Conservation (phyloP, 805 yeast genomes). For the Candida dendrica region DNA sequence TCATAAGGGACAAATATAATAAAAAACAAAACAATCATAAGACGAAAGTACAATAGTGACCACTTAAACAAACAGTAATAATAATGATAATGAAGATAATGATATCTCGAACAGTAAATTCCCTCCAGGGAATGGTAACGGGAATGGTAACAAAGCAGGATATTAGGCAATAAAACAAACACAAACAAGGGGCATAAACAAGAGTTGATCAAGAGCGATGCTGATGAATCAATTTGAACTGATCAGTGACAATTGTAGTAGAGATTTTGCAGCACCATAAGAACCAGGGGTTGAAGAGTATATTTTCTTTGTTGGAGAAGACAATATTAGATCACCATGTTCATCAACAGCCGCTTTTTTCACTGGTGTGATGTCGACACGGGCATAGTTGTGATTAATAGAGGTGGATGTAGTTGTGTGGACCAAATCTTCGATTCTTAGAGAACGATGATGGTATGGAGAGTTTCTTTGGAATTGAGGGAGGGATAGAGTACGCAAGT, state of each 20-base stretch:
- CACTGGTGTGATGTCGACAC: conserved; percentile 16
- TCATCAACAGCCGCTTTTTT: conserved; percentile 15
- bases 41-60: too few species aligned
- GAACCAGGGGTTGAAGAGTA: conserved; percentile 37
- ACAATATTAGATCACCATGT: conserved; percentile 19
- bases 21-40: too few species aligned
- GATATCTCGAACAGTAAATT: too few species aligned
- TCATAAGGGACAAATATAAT: too few species aligned
- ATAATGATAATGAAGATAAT: too few species aligned
- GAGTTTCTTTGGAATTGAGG: conserved; percentile 1
- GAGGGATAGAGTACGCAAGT: conserved; percentile 1
- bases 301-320: conserved; percentile 30
- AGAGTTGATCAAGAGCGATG: too few species aligned
- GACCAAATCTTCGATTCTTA: conserved; percentile 12
- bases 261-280: conserved; percentile 40
- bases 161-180: too few species aligned
- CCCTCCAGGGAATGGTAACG: too few species aligned
- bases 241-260: conserved; percentile 32
- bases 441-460: conserved; percentile 3
- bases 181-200: too few species aligned
- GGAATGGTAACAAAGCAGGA: too few species aligned
- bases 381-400: conserved; percentile 3
- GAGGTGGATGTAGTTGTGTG: conserved; percentile 2
- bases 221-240: conserved; percentile 9
- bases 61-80: too few species aligned